phyloP scores from a whole-genome alignment of 306 rosid genomes.

The Trifolium repens region DNA sequence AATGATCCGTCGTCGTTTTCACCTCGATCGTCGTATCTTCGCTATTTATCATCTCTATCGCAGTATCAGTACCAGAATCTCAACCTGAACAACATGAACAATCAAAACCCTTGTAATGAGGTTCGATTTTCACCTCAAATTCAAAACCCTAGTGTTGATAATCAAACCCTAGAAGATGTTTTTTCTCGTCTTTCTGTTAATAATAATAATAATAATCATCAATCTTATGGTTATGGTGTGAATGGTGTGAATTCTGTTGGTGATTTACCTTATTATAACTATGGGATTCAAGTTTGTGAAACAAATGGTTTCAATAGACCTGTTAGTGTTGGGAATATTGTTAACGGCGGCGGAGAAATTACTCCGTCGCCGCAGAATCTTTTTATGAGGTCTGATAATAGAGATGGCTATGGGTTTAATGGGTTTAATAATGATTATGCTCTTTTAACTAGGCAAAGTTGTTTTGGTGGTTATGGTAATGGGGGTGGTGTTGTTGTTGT shows the following conservation, averaged over 20 bases:
- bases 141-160: not conserved
- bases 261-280: not conserved
- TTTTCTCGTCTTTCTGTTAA: constrained; percentile 49
- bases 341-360: not conserved
- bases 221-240: not conserved
- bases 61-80: not conserved
- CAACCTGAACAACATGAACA: not conserved
- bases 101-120: not conserved
- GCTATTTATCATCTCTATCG: not conserved
- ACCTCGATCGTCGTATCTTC: not conserved
- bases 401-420: not conserved
- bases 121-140: not conserved
- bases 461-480: not conserved
- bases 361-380: not conserved
- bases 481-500: not conserved
- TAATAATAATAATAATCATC: not conserved
- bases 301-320: not conserved
- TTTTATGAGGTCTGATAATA: not conserved
- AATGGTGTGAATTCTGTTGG: not conserved
- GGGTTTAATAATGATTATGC: too few species aligned
- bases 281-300: not conserved
- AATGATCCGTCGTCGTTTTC: not conserved
- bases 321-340: not conserved
- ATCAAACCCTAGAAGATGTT: constrained; percentile 50
- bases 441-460: not conserved